A percentile compares a stretch with the other conserved stretches of the same genome.
These are phyloP conservation scores for Colletotrichum viniferum DNA, from an alignment of 2,329 filamentous ascomycete species.

Conservation along the genomic window DNA sequence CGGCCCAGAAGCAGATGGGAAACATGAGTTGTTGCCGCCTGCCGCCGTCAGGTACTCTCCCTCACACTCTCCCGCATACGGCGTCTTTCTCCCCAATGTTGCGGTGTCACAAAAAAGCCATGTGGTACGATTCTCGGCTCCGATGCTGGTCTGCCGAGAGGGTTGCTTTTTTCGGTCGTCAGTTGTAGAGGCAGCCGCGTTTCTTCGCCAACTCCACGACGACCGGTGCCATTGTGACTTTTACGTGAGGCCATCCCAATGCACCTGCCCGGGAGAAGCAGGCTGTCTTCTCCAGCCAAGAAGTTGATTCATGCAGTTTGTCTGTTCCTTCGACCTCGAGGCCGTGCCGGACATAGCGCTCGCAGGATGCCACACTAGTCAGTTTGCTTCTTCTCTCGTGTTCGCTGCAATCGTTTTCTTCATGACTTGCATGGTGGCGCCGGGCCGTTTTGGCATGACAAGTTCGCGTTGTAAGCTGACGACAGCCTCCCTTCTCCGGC, in stretches of 20 bases:
- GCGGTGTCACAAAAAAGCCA: neutral
- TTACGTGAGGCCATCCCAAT: neutral
- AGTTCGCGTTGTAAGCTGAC: neutral
- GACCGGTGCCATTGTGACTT: neutral
- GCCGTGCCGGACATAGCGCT: neutral
- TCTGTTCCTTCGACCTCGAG: neutral
- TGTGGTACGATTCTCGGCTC: constrained; percentile 8
- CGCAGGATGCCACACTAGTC: neutral
- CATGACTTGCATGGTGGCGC: neutral
- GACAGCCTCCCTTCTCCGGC: neutral
- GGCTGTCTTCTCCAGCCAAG: neutral
- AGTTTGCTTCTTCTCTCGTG: neutral
- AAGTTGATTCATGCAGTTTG: neutral
- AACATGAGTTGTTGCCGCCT: neutral
- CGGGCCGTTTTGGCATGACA: neutral
- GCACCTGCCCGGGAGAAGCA: neutral
- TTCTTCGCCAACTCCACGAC: neutral
- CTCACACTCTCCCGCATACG: neutral
- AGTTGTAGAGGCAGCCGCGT: neutral
- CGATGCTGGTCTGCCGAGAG: neutral
- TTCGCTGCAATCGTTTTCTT: neutral
- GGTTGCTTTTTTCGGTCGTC: neutral
- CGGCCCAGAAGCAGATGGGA: neutral
- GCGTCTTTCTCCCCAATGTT: neutral
- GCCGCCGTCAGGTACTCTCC: neutral